Conservation (phyloP, 73 alveolate species). For the Tetrahymena elliotti region DNA sequence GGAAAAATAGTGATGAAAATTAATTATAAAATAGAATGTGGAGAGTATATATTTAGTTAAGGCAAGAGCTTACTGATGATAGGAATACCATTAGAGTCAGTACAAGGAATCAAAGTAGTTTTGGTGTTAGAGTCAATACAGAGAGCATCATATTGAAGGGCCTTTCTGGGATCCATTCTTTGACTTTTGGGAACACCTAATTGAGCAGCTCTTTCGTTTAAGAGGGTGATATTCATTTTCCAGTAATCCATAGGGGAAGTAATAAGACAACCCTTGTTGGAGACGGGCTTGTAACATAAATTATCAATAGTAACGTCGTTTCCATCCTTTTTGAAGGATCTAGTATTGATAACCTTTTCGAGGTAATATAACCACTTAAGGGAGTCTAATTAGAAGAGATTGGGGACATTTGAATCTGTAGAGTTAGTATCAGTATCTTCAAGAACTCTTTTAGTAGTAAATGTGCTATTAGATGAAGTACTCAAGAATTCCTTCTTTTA, state of each 20-base stretch:
- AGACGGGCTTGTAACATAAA: constrained; percentile 87
- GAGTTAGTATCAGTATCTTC: constrained; percentile 40
- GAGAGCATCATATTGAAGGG: constrained; percentile 71
- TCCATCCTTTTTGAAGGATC: constrained; percentile 44
- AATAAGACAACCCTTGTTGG: constrained; percentile 86
- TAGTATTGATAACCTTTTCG: constrained; percentile 55
- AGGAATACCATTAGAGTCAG: constrained; percentile 87
- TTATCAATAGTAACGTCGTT: constrained; percentile 57
- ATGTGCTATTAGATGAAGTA: not conserved
- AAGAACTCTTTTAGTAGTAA: not conserved
- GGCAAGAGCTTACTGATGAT: constrained; percentile 43
- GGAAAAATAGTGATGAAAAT: too few species aligned
- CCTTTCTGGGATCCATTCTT: constrained; percentile 16
- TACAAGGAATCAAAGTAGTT: constrained; percentile 66
- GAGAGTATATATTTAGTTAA: not conserved
- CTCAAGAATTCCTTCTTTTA: not conserved
- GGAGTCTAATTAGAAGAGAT: not conserved
- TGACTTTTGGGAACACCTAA: not conserved
- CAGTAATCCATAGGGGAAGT: constrained; percentile 91
- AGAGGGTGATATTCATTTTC: constrained; percentile 64
- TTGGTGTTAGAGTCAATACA: constrained; percentile 73
- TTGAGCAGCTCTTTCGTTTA: constrained; percentile 29
- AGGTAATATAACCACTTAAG: constrained; percentile 66
- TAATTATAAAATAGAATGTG: not conserved
- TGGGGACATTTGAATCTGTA: constrained; percentile 51